These are phyloP conservation scores for Amanita inopinata DNA, from an alignment of 768 basidiomycete genomes.

Conservation along the genomic window DNA sequence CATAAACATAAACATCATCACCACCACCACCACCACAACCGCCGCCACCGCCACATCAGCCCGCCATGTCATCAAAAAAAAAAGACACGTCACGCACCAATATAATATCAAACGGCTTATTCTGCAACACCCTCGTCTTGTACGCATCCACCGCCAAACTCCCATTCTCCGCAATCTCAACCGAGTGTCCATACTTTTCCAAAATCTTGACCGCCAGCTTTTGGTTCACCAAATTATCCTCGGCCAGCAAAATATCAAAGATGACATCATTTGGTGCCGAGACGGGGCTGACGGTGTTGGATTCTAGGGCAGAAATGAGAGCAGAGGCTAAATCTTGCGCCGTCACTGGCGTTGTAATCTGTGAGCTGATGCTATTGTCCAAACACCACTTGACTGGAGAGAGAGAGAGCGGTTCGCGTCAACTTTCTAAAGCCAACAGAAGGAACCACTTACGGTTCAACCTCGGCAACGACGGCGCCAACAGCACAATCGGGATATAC, in stretches of 20 bases:
- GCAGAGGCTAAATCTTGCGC: constrained; percentile 87
- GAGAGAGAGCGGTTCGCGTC: background rate
- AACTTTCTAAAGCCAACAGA: constrained; percentile 10
- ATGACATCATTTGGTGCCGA: constrained; percentile 77
- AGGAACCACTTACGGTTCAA: constrained; percentile 51
- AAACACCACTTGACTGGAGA: constrained; percentile 85
- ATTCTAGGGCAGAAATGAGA: constrained; percentile 88
- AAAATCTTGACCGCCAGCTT: constrained; percentile 94
- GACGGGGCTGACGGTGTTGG: constrained; percentile 85
- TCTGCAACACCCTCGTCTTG: constrained; percentile 62
- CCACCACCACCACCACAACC: constrained; percentile 97
- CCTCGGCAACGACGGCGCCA: constrained; percentile 69
- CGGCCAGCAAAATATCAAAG: constrained; percentile 91
- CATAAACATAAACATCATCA: constrained; percentile 42
- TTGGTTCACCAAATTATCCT: constrained; percentile 95
- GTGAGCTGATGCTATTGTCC: constrained; percentile 92
- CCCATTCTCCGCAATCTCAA: constrained; percentile 97
- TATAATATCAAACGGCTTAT: constrained; percentile 82
- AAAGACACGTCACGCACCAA: constrained; percentile 45
- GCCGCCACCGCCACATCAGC: constrained; percentile 41
- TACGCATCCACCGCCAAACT: constrained; percentile 88
- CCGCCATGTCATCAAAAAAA: background rate
- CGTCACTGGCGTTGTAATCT: constrained; percentile 85
- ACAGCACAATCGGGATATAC: constrained; percentile 91
- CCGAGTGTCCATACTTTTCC: constrained; percentile 90